Conservation (phyloP, 495 filamentous ascomycete species). For the Poronia punctata region DNA sequence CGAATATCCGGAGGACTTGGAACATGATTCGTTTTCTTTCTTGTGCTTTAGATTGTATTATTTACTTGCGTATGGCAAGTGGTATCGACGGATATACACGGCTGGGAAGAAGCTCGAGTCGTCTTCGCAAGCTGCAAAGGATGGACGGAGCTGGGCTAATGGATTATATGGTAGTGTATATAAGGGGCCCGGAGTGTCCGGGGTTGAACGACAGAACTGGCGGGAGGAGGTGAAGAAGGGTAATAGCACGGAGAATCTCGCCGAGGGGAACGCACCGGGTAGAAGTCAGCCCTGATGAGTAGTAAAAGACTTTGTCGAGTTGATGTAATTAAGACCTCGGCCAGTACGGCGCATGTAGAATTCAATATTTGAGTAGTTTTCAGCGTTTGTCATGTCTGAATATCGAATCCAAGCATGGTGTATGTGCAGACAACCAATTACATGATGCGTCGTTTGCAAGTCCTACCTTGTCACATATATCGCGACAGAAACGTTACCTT, state of each 20-base stretch:
- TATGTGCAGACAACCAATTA: too few relatives aligned
- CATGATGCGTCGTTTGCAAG: too few relatives aligned
- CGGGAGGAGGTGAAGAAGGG: conserved; percentile 34
- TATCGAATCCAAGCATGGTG: too few relatives aligned
- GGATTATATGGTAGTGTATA: conserved; percentile 50
- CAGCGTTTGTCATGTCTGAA: too few relatives aligned
- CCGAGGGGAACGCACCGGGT: conserved; percentile 15
- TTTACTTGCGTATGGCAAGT: conserved; percentile 32
- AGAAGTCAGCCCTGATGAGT: conserved; percentile 18
- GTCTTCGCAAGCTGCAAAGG: conserved; percentile 15
- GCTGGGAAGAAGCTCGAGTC: conserved; percentile 8
- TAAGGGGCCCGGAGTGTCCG: conserved; percentile 41
- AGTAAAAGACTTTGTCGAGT: too few relatives aligned
- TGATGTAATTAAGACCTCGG: too few relatives aligned
- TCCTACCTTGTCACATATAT: too few relatives aligned
- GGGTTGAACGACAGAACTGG: conserved; percentile 43
- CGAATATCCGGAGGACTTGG: conserved; percentile 46
- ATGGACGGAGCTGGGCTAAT: conserved; percentile 37
- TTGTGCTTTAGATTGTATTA: conserved; percentile 42
- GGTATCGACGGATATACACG: conserved; percentile 27
- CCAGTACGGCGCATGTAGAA: too few relatives aligned
- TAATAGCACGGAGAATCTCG: conserved; percentile 18
- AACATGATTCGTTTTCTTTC: conserved; percentile 45
- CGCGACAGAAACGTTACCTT: too few relatives aligned
- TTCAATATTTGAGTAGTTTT: too few relatives aligned